Evolutionary conservation across 2,329 filamentous ascomycete genomes (phyloP).

Genomic region (Aspergillus alliaceus): DNA sequence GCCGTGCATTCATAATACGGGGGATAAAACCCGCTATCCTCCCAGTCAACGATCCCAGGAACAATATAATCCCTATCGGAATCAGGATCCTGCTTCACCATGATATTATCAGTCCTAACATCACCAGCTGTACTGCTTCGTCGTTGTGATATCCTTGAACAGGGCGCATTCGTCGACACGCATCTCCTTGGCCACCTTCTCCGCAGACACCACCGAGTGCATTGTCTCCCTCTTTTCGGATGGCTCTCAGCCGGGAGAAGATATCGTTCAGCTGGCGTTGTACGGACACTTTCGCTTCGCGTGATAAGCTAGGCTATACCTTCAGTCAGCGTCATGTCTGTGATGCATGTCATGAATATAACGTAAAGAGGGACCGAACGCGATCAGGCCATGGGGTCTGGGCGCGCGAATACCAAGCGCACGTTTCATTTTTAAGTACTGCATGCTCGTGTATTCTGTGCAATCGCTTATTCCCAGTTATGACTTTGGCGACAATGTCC

Average conservation of each 20-base stretch:
- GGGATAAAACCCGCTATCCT: slow-evolving; percentile 33
- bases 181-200: slow-evolving; percentile 27
- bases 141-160: slow-evolving; percentile 24
- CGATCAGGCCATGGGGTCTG: no score
- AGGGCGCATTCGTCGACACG: slow-evolving; percentile 17
- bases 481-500: no score
- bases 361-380: no score
- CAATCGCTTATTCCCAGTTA: no score
- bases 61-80: slow-evolving; percentile 13
- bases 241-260: slow-evolving; percentile 20
- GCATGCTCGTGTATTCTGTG: no score
- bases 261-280: slow-evolving; percentile 18
- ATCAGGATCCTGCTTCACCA: slow-evolving; percentile 21
- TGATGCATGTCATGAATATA: slow-evolving; percentile 29
- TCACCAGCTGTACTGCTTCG: slow-evolving; percentile 22
- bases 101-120: slow-evolving; percentile 26
- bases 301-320: slow-evolving; percentile 23
- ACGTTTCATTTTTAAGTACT: no score
- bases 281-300: slow-evolving; percentile 21
- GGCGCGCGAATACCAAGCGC: no score
- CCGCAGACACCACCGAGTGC: slow-evolving; percentile 25
- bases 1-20: slow-evolving; percentile 28
- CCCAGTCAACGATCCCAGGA: slow-evolving; percentile 33
- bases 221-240: slow-evolving; percentile 16
- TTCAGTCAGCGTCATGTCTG: slow-evolving; percentile 20